A percentile compares a stretch with the other conserved stretches of the same genome.
Conservation (phyloP, 2,329 filamentous ascomycete species). For the Alternaria postmessia region DNA sequence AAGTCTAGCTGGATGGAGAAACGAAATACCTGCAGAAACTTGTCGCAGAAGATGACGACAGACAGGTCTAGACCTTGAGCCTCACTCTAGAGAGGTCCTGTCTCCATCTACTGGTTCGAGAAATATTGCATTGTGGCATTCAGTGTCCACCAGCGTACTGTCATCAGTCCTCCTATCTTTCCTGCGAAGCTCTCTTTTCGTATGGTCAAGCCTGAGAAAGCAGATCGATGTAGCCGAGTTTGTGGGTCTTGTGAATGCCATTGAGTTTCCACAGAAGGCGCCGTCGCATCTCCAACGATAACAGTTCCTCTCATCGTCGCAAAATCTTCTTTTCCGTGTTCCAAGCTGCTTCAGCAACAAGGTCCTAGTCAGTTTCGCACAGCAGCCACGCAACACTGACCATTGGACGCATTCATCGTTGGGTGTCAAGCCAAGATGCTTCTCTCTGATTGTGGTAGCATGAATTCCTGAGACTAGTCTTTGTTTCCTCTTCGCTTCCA, state of each 20-base stretch:
- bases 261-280: conserved; percentile 28
- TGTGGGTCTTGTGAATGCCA: conserved; percentile 19
- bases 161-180: conserved; percentile 22
- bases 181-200: conserved; percentile 12
- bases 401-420: conserved; percentile 25
- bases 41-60: conserved; percentile 27
- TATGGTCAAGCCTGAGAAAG: conserved; percentile 26
- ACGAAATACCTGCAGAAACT: conserved; percentile 15
- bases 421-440: conserved; percentile 28
- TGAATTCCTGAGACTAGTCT: conserved; percentile 91
- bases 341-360: conserved; percentile 16
- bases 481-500: conserved; percentile 79
- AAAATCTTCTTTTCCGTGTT: conserved; percentile 26
- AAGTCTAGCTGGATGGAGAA: conserved; percentile 18
- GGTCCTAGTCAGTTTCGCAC: conserved; percentile 39
- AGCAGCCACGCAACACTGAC: conserved; percentile 28
- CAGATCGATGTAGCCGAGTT: conserved; percentile 10
- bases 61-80: conserved; percentile 54
- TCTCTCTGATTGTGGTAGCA: conserved; percentile 82
- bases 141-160: conserved; percentile 14
- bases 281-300: conserved; percentile 4
- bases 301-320: conserved; percentile 12
- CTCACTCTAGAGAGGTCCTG: conserved; percentile 53
- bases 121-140: conserved; percentile 11
- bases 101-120: conserved; percentile 23